Base-by-base conservation (phyloP, 2,329 filamentous ascomycete genomes). In the Penicillium italicum region DNA sequence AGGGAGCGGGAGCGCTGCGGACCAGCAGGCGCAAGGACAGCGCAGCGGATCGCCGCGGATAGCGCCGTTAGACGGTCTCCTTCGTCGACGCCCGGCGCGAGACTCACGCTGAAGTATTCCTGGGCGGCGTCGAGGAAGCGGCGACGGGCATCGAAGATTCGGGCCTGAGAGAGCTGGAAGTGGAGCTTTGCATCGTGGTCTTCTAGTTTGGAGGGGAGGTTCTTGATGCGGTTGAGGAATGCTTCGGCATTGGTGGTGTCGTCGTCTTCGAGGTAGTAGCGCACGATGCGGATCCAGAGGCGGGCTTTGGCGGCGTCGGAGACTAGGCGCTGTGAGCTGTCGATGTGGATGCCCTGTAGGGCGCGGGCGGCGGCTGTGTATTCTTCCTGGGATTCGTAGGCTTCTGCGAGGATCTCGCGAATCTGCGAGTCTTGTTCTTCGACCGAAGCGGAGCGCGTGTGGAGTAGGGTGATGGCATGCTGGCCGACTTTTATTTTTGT, bases 161-260 rank as follows among this genome's bases (percentile, higher is more conserved):
- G 88, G 6, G 94, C 94, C 74, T 96, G 91, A 9, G 88, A 93
- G 60, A 97, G 85, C 66, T 90, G 85, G 77, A 97, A 99, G 74
- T 93, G 87, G 48, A 97, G 80, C 64, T 85, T 85, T 44, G 93
- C 80, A 58, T 88, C 83, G 37, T 86, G 83, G 71, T 96, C 86
- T 30, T 82, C 77, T 31, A 96, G 85, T 60, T 83, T 86, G 77
- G 90, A 73, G 1, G 96, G 91, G 63, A 97, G 82, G 69, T 94
- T 93, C 72, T 97, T 97, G 74, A 96, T 88, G 74, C 93, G 92
- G 80, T 97, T 97, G 67, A 99, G 82, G 71, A 92, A 96, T 38
- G 83, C 84, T 71, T 95, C 91, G 40, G 94, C 94, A 34, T 84
- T 82, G 1, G 88, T 91, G 9, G 90, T 88, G 76, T 97, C 92